Conservation (phyloP, 352 stramenopile species). For the Ophiocytium majus region DNA sequence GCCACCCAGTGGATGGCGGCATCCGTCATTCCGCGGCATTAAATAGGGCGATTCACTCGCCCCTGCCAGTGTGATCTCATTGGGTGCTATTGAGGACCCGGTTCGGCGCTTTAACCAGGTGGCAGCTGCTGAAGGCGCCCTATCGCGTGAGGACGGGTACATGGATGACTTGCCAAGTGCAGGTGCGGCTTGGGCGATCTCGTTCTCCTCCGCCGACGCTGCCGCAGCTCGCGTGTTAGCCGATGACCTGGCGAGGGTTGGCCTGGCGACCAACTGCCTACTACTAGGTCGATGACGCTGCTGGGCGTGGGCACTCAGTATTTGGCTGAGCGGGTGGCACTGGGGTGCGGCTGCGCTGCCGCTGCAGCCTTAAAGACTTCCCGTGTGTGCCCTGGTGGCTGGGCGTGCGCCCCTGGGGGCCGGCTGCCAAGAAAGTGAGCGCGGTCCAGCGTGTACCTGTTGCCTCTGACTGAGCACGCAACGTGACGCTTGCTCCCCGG, state of each 20-base stretch:
- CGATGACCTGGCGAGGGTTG: not conserved
- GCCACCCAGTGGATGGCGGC: not conserved
- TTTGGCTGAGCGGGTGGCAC: no score
- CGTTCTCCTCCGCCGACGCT: not conserved
- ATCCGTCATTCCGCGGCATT: not conserved
- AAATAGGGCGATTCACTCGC: not conserved
- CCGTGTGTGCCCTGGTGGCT: no score
- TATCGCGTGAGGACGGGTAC: not conserved
- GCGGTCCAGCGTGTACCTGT: no score
- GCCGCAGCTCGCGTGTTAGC: not conserved
- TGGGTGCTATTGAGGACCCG: not conserved
- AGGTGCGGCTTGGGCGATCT: not conserved
- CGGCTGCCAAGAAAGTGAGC: no score
- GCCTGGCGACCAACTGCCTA: not conserved
- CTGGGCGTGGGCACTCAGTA: not conserved
- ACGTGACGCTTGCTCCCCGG: no score
- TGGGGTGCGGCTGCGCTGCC: no score
- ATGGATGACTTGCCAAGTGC: not conserved
- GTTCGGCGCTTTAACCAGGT: not conserved
- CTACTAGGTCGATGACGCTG: not conserved
- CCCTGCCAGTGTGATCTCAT: not conserved
- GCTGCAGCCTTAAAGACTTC: no score
- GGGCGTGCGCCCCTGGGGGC: no score
- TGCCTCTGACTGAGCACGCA: no score
- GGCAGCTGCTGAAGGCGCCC: not conserved